Evolutionary conservation across 371 early-diverging fungal species (phyloP).

Genomic region (Amoeboaphelidium protococcarum): DNA sequence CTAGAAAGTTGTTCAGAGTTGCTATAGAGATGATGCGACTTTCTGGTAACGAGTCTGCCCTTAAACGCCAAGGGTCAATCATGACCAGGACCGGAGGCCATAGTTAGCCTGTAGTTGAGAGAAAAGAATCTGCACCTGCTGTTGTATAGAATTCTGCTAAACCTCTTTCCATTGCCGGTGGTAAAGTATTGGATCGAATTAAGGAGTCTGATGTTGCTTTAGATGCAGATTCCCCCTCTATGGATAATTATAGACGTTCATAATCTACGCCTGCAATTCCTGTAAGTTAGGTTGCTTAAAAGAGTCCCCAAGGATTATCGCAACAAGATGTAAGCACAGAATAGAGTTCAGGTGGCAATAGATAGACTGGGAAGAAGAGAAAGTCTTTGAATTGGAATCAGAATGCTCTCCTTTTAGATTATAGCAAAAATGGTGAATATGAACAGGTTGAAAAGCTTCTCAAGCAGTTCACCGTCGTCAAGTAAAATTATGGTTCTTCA

Average conservation of each 20-base stretch:
- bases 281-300: no score
- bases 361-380: no score
- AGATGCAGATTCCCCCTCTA: no score
- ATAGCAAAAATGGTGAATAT: background rate
- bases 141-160: no score
- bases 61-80: background rate
- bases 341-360: no score
- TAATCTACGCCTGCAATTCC: no score
- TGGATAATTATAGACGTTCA: no score
- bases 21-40: constrained; percentile 16
- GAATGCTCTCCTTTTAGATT: background rate
- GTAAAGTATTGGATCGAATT: background rate
- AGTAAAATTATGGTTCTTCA: no score
- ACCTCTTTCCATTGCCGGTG: background rate
- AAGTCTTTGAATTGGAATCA: no score
- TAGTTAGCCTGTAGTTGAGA: background rate
- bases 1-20: constrained; percentile 18
- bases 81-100: background rate
- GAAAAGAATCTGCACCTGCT: background rate
- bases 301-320: no score
- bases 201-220: no score
- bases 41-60: background rate
- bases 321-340: no score
- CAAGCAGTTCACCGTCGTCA: background rate
- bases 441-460: background rate